A percentile compares a stretch with the other conserved stretches of the same genome.
Conservation (phyloP, 2,329 filamentous ascomycete species). For the Penicillium rolfsii region DNA sequence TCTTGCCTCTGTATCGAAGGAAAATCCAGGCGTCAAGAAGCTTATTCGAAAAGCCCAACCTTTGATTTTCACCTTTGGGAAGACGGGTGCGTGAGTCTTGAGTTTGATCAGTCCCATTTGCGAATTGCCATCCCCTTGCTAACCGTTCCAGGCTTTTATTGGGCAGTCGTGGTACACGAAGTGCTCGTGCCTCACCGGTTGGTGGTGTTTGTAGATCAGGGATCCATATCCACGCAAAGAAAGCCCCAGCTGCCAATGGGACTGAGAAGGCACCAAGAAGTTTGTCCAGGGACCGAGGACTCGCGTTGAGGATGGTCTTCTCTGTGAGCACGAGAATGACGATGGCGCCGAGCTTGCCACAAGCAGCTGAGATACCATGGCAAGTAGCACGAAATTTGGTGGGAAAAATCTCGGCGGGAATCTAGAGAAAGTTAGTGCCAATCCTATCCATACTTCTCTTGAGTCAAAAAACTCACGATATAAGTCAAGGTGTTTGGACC, state of each 20-base stretch:
- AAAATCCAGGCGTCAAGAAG: neutral
- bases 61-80: slow-evolving; percentile 4
- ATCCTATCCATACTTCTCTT: too few relatives aligned
- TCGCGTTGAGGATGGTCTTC: neutral
- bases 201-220: slow-evolving; percentile 2
- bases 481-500: slow-evolving; percentile 9
- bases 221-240: slow-evolving; percentile 9
- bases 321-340: slow-evolving; percentile 5
- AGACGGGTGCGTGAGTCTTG: neutral
- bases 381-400: slow-evolving; percentile 6
- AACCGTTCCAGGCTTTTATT: slow-evolving; percentile 6
- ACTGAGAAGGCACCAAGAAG: slow-evolving; percentile 6
- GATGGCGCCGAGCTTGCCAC: slow-evolving; percentile 5
- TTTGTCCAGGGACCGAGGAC: slow-evolving; percentile 2
- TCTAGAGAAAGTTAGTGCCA: neutral
- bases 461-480: neutral
- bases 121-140: neutral
- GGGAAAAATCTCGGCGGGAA: slow-evolving; percentile 3
- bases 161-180: slow-evolving; percentile 1
- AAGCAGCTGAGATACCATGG: slow-evolving; percentile 8
- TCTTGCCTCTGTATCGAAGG: neutral
- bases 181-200: neutral
- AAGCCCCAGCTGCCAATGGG: neutral
- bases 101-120: neutral
- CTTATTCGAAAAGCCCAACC: slow-evolving; percentile 1